phyloP scores from a whole-genome alignment of 306 rosid genomes.

The Comarum palustre region DNA sequence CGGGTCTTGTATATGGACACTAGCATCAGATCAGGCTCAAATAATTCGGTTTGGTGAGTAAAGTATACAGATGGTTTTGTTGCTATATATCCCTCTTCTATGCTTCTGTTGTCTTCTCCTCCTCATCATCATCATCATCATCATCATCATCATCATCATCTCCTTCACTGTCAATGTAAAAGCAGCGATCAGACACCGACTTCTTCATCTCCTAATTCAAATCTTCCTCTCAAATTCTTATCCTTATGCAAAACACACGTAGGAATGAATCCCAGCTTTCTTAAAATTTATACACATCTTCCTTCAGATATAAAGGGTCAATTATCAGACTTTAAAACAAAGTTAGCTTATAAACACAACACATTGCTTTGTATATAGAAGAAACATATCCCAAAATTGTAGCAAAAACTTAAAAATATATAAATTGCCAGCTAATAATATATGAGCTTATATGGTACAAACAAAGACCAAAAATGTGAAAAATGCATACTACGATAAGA shows the following conservation, averaged over 20 bases:
- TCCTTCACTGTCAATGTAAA: constrained; percentile 76
- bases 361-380: neutral
- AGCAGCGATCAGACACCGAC: constrained; percentile 68
- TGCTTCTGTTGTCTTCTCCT: constrained; percentile 49
- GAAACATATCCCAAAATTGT: neutral
- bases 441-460: neutral
- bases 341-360: neutral
- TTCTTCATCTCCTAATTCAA: constrained; percentile 56
- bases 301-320: neutral
- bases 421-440: neutral
- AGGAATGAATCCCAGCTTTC: neutral
- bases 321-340: neutral
- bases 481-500: neutral
- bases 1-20: neutral
- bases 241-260: neutral
- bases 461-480: neutral
- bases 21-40: neutral
- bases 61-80: constrained; percentile 1
- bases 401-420: neutral
- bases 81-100: constrained; percentile 48
- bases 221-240: neutral
- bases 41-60: neutral
- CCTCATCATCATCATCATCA: constrained; percentile 60
- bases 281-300: neutral
- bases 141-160: constrained; percentile 73